Conservation (phyloP, 345 rosid genomes). For the Punica granatum region DNA sequence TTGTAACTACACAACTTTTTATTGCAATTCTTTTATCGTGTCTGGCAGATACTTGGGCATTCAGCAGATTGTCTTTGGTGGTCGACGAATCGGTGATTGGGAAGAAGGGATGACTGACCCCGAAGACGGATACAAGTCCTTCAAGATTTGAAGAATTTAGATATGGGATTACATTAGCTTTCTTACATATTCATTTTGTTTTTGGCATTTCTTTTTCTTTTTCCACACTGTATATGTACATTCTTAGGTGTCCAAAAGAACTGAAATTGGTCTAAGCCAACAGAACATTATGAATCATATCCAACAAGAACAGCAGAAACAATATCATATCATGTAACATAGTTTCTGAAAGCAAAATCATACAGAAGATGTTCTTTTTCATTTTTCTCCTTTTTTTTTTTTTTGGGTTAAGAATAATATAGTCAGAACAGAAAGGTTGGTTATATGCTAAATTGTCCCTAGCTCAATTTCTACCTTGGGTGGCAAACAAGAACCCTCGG, state of each 20-base stretch:
- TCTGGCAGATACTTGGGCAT: constrained; percentile 60
- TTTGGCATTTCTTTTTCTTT: background rate
- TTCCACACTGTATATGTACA: background rate
- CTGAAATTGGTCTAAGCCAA: background rate
- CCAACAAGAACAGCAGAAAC: too few species aligned
- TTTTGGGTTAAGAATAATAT: too few species aligned
- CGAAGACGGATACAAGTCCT: constrained; percentile 69
- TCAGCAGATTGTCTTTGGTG: constrained; percentile 84
- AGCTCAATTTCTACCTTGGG: too few species aligned
- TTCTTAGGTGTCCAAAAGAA: background rate
- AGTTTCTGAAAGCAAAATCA: too few species aligned
- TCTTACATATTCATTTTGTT: background rate
- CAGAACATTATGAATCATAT: too few species aligned
- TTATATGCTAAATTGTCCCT: too few species aligned
- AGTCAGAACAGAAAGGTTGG: too few species aligned
- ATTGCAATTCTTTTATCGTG: background rate
- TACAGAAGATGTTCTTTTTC: too few species aligned
- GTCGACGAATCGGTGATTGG: constrained; percentile 81
- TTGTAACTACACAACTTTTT: background rate
- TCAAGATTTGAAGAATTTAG: constrained; percentile 44
- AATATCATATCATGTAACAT: too few species aligned
- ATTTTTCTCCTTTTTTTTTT: too few species aligned
- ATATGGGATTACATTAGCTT: background rate
- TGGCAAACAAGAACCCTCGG: background rate
- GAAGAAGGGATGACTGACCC: constrained; percentile 86